Percentiles rank a stretch among this genome's conserved stretches.
Evolutionary conservation across 2,329 filamentous ascomycete species (phyloP).

Genomic region (Parastagonospora avenae): DNA sequence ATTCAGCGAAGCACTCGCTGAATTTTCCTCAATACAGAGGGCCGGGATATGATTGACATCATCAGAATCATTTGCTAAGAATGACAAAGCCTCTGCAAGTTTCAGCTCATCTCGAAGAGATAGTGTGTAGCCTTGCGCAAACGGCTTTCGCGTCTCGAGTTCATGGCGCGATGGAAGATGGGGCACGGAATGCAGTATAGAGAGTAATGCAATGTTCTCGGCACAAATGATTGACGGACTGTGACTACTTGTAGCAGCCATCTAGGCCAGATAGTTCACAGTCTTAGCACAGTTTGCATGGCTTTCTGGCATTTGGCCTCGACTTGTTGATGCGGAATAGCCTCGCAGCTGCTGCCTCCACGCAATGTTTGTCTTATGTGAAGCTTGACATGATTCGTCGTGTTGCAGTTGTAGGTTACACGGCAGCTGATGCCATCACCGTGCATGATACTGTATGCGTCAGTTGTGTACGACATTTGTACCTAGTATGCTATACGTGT

Average conservation of each 20-base stretch:
- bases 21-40: slow-evolving; percentile 8
- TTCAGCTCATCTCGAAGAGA: slow-evolving; percentile 1
- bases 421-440: too few relatives aligned
- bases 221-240: background rate
- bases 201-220: slow-evolving; percentile 7
- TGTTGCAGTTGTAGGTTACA: too few relatives aligned
- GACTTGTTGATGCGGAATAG: too few relatives aligned
- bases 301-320: too few relatives aligned
- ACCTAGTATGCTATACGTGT: too few relatives aligned
- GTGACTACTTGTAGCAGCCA: background rate
- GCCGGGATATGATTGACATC: slow-evolving; percentile 12
- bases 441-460: too few relatives aligned
- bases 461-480: too few relatives aligned
- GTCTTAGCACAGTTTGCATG: too few relatives aligned
- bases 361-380: too few relatives aligned
- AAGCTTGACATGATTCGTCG: too few relatives aligned
- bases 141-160: background rate
- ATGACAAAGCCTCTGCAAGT: slow-evolving; percentile 7
- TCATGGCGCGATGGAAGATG: slow-evolving; percentile 1
- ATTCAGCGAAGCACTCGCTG: background rate
- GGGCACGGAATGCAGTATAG: slow-evolving; percentile 6
- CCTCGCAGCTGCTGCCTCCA: too few relatives aligned
- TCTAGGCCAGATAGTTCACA: background rate
- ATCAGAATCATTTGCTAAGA: slow-evolving; percentile 6
- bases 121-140: background rate